Percentiles rank a stretch among this genome's conserved stretches.
These are phyloP conservation scores for Amphibolis antarctica DNA, from an alignment of 106 monocot genomes.

Conservation along the genomic window DNA sequence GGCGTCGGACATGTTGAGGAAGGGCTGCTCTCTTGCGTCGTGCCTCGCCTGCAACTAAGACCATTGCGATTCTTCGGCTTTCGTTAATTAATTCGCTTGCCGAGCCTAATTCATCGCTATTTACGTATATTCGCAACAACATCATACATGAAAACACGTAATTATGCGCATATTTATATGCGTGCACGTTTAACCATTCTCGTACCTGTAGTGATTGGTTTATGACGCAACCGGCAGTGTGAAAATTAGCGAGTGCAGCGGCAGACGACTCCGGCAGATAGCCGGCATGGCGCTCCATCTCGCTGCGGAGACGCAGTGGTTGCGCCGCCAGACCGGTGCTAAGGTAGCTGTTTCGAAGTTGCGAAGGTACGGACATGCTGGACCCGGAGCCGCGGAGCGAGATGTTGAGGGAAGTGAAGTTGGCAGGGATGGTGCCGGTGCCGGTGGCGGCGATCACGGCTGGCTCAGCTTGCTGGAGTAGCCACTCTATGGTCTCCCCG, in stretches of 20 bases:
- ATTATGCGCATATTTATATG: no score
- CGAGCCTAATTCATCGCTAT: no score
- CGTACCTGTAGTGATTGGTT: constrained; percentile 10
- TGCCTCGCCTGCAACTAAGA: constrained; percentile 9
- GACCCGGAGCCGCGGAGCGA: constrained; percentile 55
- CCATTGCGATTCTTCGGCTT: no score
- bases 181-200: no score
- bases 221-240: constrained; percentile 26
- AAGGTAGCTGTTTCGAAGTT: constrained; percentile 12
- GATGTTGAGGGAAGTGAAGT: constrained; percentile 85
- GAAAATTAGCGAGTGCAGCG: constrained; percentile 31
- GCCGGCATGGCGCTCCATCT: constrained; percentile 25
- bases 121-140: no score
- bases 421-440: constrained; percentile 83
- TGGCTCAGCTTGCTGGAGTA: constrained; percentile 81
- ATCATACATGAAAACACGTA: neutral
- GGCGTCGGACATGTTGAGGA: constrained; percentile 15
- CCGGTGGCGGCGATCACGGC: constrained; percentile 82
- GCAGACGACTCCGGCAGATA: constrained; percentile 21
- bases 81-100: no score
- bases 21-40: constrained; percentile 2
- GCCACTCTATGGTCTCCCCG: constrained; percentile 88
- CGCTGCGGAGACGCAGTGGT: constrained; percentile 17
- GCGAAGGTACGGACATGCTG: constrained; percentile 21
- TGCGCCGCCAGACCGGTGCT: constrained; percentile 7